Evolutionary conservation across 2,329 filamentous ascomycete species (phyloP), one percentile per base, ranked within the genome.

Genomic region (Aspergillus chevalieri): DNA sequence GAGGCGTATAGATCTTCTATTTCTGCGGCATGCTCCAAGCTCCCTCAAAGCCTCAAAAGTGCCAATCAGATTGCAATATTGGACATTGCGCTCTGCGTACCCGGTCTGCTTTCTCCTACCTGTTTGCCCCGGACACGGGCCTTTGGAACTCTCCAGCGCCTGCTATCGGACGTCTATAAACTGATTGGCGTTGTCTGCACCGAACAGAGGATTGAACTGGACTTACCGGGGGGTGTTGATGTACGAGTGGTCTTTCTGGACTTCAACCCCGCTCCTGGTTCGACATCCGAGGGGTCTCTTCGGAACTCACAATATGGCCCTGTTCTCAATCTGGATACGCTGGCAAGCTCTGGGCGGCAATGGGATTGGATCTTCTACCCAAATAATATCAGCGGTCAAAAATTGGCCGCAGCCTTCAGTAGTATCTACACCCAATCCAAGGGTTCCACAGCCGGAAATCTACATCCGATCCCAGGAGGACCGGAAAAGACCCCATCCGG

Each of bases 111-210:
- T 43, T 77, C 79, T 17, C 70, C 71, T 28, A 71, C 74, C 21
- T 69, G 72, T 19, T 68, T 71, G 26, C 74, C 79, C 43, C 77
- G 79, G 58, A 74, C 78, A 21, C 72, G 80, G 43, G 73, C 80
- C 15, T 95, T 90, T 78, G 64, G 76, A 30, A 71, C 78, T n/a
- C 79, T 84, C 0, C 89, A 95, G 67, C 76, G 78, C n/a, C 75
- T 92, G 4, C 71, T 96, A 19, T 86, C 87, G 2, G 80, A 81
- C 22, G 65, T 94, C 21, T 97, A 97, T 75, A 83, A 84, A 60
- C 78, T 96, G 45, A 74, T 93, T 49, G 85, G 85, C 30, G 73
- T 84, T 43, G 75, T 89, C n/a, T 89, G 86, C 54, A 81, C 84
- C 10, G 77, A 82, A 56, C 74, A 81, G 44, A 74, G 73, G 73